These are phyloP conservation scores for Leccinum broughii DNA, from an alignment of 768 basidiomycete genomes.

Conservation along the genomic window DNA sequence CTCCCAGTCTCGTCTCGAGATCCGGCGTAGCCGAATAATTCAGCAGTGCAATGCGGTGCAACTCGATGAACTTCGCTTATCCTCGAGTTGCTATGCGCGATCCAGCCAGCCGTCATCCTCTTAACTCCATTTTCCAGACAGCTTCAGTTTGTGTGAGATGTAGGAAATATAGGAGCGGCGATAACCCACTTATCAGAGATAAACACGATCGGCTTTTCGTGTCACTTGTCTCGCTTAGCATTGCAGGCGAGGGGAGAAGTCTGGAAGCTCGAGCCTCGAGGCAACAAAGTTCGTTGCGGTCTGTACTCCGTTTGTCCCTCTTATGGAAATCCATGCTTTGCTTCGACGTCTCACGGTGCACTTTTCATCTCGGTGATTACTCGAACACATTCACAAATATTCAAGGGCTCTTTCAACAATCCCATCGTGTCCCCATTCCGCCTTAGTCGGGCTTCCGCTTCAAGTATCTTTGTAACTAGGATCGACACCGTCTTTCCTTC, in stretches of 20 bases:
- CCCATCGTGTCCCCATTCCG: conserved; percentile 12
- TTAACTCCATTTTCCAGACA: conserved; percentile 7
- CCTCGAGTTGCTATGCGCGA: neutral
- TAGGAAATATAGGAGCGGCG: neutral
- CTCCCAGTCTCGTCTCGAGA: neutral
- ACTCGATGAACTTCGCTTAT: neutral
- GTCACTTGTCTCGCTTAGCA: neutral
- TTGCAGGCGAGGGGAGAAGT: neutral
- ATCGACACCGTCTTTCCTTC: neutral
- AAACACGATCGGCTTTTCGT: neutral
- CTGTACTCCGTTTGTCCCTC: neutral
- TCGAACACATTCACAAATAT: too few relatives aligned
- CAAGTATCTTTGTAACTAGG: neutral
- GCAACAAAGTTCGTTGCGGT: neutral
- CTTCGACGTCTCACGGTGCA: neutral
- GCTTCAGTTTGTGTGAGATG: neutral
- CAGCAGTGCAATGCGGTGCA: neutral
- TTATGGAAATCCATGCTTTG: neutral
- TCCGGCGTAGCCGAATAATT: neutral
- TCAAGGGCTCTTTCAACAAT: conserved; percentile 8
- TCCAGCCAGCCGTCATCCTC: neutral
- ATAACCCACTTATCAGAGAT: neutral
- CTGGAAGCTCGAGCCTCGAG: conserved; percentile 5
- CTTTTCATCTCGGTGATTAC: neutral
- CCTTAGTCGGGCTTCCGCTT: conserved; percentile 9